A percentile compares a stretch with the other conserved stretches of the same genome.
phyloP scores from a whole-genome alignment of 805 yeast genomes.

The Candida mattraensis region DNA sequence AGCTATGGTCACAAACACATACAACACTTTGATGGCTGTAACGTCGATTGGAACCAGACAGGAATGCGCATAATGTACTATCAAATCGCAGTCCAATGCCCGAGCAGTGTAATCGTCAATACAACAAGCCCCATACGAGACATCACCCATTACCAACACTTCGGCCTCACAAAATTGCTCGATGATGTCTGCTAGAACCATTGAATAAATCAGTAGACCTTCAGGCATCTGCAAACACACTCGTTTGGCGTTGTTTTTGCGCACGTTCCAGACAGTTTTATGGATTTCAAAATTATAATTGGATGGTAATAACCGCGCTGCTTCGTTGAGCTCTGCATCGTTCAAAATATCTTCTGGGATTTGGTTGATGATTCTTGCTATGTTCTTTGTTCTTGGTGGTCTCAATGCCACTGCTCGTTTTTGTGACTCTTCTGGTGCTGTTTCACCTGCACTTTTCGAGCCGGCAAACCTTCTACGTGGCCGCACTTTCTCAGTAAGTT shows the following conservation, averaged over 20 bases:
- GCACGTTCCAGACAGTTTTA: conserved; percentile 92
- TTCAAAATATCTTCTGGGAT: conserved; percentile 83
- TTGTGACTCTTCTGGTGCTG: not conserved
- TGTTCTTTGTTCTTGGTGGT: conserved; percentile 5
- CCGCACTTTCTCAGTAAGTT: too few species aligned
- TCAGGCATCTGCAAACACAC: conserved; percentile 98
- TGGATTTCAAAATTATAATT: conserved; percentile 96
- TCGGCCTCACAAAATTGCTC: conserved; percentile 89
- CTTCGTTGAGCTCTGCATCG: conserved; percentile 80
- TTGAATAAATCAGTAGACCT: conserved; percentile 84
- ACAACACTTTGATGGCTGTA: conserved; percentile 87
- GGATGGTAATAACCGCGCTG: conserved; percentile 77
- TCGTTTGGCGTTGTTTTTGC: conserved; percentile 68
- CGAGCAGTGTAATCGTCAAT: conserved; percentile 95
- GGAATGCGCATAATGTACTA: conserved; percentile 96
- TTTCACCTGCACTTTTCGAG: not conserved
- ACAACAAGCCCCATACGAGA: conserved; percentile 97
- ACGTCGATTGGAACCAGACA: conserved; percentile 95
- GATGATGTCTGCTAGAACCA: conserved; percentile 86
- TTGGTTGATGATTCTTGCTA: conserved; percentile 57
- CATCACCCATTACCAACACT: conserved; percentile 96
- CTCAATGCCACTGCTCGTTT: conserved; percentile 1
- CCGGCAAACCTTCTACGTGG: conserved; percentile 6
- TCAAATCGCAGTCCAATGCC: conserved; percentile 88
- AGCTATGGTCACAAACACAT: conserved; percentile 89